Conservation (phyloP, 352 stramenopile species). For the Halophytophthora batemanensis region DNA sequence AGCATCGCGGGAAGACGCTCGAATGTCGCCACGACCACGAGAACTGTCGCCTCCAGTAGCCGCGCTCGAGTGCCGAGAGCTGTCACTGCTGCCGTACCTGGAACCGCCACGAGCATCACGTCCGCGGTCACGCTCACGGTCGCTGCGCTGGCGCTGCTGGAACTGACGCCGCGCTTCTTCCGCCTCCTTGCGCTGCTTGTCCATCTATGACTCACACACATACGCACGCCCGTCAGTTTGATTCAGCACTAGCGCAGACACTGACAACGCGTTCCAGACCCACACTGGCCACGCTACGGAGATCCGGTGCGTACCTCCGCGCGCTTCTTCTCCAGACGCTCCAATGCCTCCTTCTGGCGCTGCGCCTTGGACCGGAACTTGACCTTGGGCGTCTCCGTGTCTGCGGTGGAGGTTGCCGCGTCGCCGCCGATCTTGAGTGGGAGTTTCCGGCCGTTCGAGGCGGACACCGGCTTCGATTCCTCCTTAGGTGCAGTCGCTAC, state of each 20-base stretch:
- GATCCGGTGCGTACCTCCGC: slow-evolving; percentile 27
- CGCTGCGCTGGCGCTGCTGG: slow-evolving; percentile 47
- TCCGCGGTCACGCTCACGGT: slow-evolving; percentile 25
- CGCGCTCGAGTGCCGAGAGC: slow-evolving; percentile 14
- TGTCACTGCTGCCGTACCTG: slow-evolving; percentile 13
- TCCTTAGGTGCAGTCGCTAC: neutral
- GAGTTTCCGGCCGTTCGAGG: slow-evolving; percentile 31
- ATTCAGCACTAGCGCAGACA: slow-evolving; percentile 1
- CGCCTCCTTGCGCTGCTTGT: slow-evolving; percentile 48
- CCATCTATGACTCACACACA: slow-evolving; percentile 25
- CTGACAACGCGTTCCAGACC: neutral
- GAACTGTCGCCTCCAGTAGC: neutral
- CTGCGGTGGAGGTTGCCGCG: neutral
- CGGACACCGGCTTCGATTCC: slow-evolving; percentile 2
- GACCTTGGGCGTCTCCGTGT: slow-evolving; percentile 29
- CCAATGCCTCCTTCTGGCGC: slow-evolving; percentile 70
- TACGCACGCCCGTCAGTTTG: neutral
- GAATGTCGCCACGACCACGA: slow-evolving; percentile 1
- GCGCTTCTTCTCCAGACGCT: slow-evolving; percentile 69
- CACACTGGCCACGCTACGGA: neutral
- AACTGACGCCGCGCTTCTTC: slow-evolving; percentile 65
- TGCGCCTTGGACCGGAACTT: slow-evolving; percentile 80
- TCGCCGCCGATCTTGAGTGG: slow-evolving; percentile 25
- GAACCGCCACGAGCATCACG: slow-evolving; percentile 3
- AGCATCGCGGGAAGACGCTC: slow-evolving; percentile 12